A percentile compares a stretch with the other conserved stretches of the same genome.
Evolutionary conservation across 2,329 filamentous ascomycete genomes (phyloP).

Genomic region (Gnomoniopsis smithogilvyi): DNA sequence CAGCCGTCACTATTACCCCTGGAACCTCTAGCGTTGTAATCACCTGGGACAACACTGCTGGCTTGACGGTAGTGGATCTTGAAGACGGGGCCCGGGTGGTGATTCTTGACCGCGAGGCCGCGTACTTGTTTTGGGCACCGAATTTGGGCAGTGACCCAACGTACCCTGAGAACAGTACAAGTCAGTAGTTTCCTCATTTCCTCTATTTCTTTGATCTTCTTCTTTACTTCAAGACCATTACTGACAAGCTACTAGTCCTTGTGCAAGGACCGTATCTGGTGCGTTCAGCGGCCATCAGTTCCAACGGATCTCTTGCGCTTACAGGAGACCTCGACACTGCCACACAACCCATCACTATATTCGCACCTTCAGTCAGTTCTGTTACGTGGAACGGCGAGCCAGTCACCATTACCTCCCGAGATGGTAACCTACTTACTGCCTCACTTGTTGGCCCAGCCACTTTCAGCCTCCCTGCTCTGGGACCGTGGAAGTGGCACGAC

Average conservation of each 20-base stretch:
- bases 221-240: too few relatives aligned
- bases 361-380: slow-evolving; percentile 42
- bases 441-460: slow-evolving; percentile 25
- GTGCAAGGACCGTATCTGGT: slow-evolving; percentile 52
- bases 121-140: slow-evolving; percentile 56
- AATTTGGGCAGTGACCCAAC: slow-evolving; percentile 44
- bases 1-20: slow-evolving; percentile 37
- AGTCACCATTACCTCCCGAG: slow-evolving; percentile 24
- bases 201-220: neutral
- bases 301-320: slow-evolving; percentile 33
- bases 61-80: slow-evolving; percentile 44
- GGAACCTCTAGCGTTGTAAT: slow-evolving; percentile 39
- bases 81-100: slow-evolving; percentile 46
- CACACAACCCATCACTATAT: slow-evolving; percentile 40
- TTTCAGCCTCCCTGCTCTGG: slow-evolving; percentile 37
- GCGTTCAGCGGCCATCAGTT: slow-evolving; percentile 36
- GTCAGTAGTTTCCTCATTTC: slow-evolving; percentile 29
- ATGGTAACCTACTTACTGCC: slow-evolving; percentile 27
- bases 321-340: slow-evolving; percentile 40
- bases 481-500: slow-evolving; percentile 44
- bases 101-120: slow-evolving; percentile 49
- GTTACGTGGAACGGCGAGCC: slow-evolving; percentile 51
- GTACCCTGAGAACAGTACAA: slow-evolving; percentile 40
- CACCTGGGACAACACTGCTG: slow-evolving; percentile 46
- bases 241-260: slow-evolving; percentile 33